Evolutionary conservation across 2,329 filamentous ascomycete genomes (phyloP), one percentile per base, ranked within the genome.

Genomic region (Dactylonectria estremocensis): DNA sequence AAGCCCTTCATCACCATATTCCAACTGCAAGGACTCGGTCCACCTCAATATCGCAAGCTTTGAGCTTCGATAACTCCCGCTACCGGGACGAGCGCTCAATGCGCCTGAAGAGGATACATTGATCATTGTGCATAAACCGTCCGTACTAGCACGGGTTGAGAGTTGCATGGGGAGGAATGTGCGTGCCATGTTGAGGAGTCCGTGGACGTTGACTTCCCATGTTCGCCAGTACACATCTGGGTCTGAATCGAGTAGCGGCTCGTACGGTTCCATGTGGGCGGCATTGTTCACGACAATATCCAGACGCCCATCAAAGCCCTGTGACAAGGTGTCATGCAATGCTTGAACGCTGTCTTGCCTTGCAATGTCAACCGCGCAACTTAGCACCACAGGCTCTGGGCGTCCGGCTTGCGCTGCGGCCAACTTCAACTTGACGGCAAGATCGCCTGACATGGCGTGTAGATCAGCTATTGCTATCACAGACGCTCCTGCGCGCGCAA

Each of bases 21-120:
- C 88, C 0, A 75, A 73, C 45, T 80, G 78, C 16, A 87, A 67
- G 67, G 82, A 84, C 71, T 89, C 86, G 0, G 83, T 85, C 54
- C 89, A 80, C 14, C 85, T 78, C n/a, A 83, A 3, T 77, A n/a
- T n/a, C n/a, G n/a, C n/a, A n/a, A n/a, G n/a, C n/a, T n/a, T n/a
- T n/a, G n/a, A n/a, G n/a, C n/a, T n/a, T n/a, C n/a, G n/a, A n/a
- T n/a, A n/a, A n/a, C n/a, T n/a, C n/a, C n/a, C n/a, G n/a, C n/a
- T n/a, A n/a, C n/a, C n/a, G n/a, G n/a, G n/a, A n/a, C n/a, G n/a
- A n/a, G n/a, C n/a, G n/a, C n/a, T n/a, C n/a, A n/a, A n/a, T n/a
- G n/a, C n/a, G n/a, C n/a, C n/a, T n/a, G n/a, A n/a, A n/a, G n/a
- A n/a, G n/a, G n/a, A 79, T 31, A 88, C 77, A 61, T 83, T 85